Percentiles rank a stretch among this genome's conserved stretches.
These are phyloP conservation scores for Graphilbum fragrans DNA, from an alignment of 2,329 filamentous ascomycete genomes.

Conservation along the genomic window DNA sequence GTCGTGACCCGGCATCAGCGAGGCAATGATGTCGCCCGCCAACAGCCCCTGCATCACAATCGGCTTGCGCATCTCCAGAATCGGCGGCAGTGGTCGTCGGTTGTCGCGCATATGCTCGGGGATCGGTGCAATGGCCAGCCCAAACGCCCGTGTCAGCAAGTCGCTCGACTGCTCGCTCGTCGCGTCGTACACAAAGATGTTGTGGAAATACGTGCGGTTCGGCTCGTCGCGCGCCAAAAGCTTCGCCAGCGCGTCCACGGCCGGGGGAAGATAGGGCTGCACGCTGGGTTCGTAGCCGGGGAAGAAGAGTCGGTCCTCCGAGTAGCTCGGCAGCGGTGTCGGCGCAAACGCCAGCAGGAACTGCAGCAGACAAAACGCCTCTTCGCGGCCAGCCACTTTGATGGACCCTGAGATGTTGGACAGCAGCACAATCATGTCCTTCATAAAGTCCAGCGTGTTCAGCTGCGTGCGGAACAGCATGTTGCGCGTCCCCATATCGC, in stretches of 20 bases:
- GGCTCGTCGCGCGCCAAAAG: slow-evolving; percentile 86
- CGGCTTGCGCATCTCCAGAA: slow-evolving; percentile 75
- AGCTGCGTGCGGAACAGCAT: slow-evolving; percentile 70
- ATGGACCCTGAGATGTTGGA: slow-evolving; percentile 78
- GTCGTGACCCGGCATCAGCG: slow-evolving; percentile 53
- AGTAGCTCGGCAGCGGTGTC: slow-evolving; percentile 50
- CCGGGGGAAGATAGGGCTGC: slow-evolving; percentile 80
- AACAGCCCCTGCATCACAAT: slow-evolving; percentile 86
- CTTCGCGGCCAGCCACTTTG: slow-evolving; percentile 73
- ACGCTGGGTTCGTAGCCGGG: slow-evolving; percentile 66
- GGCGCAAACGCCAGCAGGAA: slow-evolving; percentile 89
- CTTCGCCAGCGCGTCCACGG: slow-evolving; percentile 84
- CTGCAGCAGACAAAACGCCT: slow-evolving; percentile 74
- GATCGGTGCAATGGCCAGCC: slow-evolving; percentile 70
- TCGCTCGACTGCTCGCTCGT: slow-evolving; percentile 56
- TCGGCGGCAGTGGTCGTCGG: slow-evolving; percentile 48
- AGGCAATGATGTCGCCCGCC: slow-evolving; percentile 76
- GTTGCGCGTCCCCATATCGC: slow-evolving; percentile 78
- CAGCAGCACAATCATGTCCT: slow-evolving; percentile 78
- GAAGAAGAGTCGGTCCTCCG: slow-evolving; percentile 56
- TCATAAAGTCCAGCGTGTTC: slow-evolving; percentile 94
- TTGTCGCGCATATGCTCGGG: slow-evolving; percentile 48
- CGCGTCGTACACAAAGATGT: slow-evolving; percentile 66
- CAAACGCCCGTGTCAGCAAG: slow-evolving; percentile 77
- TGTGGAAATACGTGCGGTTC: slow-evolving; percentile 73